phyloP scores from a whole-genome alignment of 345 rosid genomes.

The Lumnitzera racemosa region DNA sequence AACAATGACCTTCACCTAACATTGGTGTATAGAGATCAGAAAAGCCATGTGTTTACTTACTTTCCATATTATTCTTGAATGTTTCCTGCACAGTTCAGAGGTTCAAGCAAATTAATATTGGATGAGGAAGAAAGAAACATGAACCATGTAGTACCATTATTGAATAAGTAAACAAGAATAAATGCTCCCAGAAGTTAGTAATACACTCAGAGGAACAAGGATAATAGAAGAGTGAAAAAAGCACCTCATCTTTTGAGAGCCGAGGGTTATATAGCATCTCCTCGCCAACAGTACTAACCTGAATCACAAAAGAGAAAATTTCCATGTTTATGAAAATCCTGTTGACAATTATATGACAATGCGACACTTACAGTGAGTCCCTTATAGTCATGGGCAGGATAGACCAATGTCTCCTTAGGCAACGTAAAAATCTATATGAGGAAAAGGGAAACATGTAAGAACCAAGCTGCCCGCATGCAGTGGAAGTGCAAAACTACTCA shows the following conservation, averaged over 20 bases:
- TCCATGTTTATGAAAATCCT: too few relatives aligned
- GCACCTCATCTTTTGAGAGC: slow-evolving; percentile 74
- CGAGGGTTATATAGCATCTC: slow-evolving; percentile 76
- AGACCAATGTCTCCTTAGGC: slow-evolving; percentile 77
- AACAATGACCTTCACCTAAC: too few relatives aligned
- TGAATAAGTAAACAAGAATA: too few relatives aligned
- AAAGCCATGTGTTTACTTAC: slow-evolving; percentile 35
- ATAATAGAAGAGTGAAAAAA: neutral
- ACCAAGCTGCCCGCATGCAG: too few relatives aligned
- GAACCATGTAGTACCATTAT: too few relatives aligned
- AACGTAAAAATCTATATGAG: slow-evolving; percentile 67
- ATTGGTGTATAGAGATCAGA: too few relatives aligned
- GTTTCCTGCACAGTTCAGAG: slow-evolving; percentile 46
- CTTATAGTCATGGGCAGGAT: slow-evolving; percentile 94
- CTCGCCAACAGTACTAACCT: slow-evolving; percentile 95
- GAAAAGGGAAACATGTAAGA: neutral
- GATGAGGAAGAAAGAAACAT: too few relatives aligned
- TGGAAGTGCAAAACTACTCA: too few relatives aligned
- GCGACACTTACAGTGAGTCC: slow-evolving; percentile 59
- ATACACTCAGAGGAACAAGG: neutral
- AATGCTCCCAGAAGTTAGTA: too few relatives aligned
- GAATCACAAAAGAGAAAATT: slow-evolving; percentile 7
- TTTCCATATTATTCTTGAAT: slow-evolving; percentile 72
- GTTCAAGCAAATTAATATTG: neutral
- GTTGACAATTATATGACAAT: slow-evolving; percentile 1